Base-by-base conservation (phyloP, 139 green algal genomes). In the Chlamydomonas sphaeroides region DNA sequence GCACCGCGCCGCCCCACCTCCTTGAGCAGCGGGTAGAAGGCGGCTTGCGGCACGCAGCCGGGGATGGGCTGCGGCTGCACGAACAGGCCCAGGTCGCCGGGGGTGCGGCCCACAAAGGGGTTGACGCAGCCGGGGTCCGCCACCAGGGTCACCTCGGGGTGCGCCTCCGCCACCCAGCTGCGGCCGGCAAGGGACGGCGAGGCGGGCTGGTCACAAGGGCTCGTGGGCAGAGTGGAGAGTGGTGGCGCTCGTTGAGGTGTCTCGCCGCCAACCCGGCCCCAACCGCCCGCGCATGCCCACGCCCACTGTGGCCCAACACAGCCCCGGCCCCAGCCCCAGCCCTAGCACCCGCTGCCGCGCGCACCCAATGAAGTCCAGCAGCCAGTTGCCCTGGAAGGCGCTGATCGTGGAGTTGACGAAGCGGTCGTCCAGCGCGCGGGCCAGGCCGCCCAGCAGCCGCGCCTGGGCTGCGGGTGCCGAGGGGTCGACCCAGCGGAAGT, bases 401-500 rank as follows among this genome's bases (percentile, higher is more conserved):
- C 65, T 76, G 6, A 84, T 41, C 6, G 82, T 84, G 36, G 82
- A 75, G 70, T 88, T 88, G 86, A 86, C 59, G 65, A 72, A 79
- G 20, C 0, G 0, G 65, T 38, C 79, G 28, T 32, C n/a, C 26
- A 90, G 70, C 15, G 36, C 48, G 42, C 49, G 15, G 42, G 65
- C 62, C 35, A 79, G 59, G 7, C 80, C 76, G 18, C 2, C n/a
- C 36, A 86, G 77, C 86, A 87, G 86, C n/a, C 69, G 59, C 63
- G 35, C 62, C 77, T 90, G 86, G 17, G 68, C 38, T 6, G 35
- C 38, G 38, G 86, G 80, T 7, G 42, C 0, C 5, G 81, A 77
- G 28, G 45, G 45, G 76, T 90, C 86, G 5, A 90, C 30, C 21
- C 35, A 59, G 33, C 81, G 69, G 86, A 86, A 90, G 77, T 86